phyloP scores from a whole-genome alignment of 441 rosid species.

The Pelargonium myrrhifolium region DNA sequence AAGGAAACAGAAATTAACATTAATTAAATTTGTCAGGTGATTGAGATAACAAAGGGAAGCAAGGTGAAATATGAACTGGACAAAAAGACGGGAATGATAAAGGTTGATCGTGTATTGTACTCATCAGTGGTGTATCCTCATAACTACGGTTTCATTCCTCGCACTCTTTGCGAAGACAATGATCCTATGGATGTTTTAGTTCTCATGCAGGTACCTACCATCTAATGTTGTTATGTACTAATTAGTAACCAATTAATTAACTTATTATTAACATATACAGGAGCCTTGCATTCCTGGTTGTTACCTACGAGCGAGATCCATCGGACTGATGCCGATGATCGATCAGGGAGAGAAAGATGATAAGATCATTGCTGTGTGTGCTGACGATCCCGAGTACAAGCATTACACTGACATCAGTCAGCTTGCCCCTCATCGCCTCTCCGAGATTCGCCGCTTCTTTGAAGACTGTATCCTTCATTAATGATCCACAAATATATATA shows the following conservation, averaged over 20 bases:
- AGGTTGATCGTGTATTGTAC: conserved; percentile 95
- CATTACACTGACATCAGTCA: conserved; percentile 86
- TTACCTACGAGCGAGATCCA: conserved; percentile 90
- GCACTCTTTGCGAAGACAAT: conserved; percentile 92
- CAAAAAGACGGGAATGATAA: conserved; percentile 79
- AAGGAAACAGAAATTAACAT: no score
- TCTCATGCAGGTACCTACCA: conserved; percentile 72
- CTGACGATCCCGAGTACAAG: conserved; percentile 95
- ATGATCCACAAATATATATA: no score
- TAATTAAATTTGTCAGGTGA: conserved; percentile 33
- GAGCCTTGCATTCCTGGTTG: conserved; percentile 90
- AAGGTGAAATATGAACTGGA: conserved; percentile 95
- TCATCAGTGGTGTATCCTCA: conserved; percentile 99
- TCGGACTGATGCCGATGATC: conserved; percentile 59
- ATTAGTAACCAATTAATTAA: no score
- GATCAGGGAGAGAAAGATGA: conserved; percentile 98
- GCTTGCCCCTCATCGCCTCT: conserved; percentile 94
- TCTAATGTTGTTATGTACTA: no score
- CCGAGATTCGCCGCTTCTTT: conserved; percentile 97
- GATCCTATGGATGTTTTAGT: conserved; percentile 94
- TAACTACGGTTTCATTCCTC: conserved; percentile 93
- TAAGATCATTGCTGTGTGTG: conserved; percentile 96
- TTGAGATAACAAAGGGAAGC: conserved; percentile 88
- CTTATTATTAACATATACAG: conserved; percentile 22
- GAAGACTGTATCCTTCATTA: conserved; percentile 99